Base-by-base conservation (phyloP, 2,329 filamentous ascomycete species). In the Cadophora sp. region DNA sequence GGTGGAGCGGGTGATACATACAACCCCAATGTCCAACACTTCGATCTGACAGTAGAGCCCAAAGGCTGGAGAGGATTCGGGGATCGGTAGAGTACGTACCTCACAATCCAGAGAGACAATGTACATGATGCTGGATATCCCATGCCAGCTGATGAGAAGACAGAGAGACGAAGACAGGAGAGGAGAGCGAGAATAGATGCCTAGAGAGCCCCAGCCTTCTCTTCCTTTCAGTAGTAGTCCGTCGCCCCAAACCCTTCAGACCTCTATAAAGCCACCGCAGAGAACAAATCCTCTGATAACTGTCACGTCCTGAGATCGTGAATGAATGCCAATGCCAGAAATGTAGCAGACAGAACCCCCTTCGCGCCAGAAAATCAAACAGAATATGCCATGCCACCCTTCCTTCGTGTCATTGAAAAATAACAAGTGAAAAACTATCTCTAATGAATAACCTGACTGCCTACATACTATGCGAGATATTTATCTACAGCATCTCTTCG, bases 401-500 rank as follows among this genome's bases (percentile, higher is more conserved):
- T 51, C 60, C 43, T 65, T 60, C 61, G 65, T 68, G 64, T 26
- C 26, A 58, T 59, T 27, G 50, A 55, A 34, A n/a, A 69, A 68
- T 53, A 51, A 53, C 62, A 73, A 67, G 68, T 66, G 67, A 37
- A 55, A 65, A 73, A 60, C 68, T 69, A 71, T 70, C 67, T 69
- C 65, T 65, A 73, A 55, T 60, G 26, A 69, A 68, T 64, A 71
- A 71, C 64, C 67, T 71, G 69, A 31, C 65, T 73, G 64, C 64
- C 69, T 75, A 74, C 67, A 64, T 71, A 72, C 58, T 70, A 71
- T 70, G 64, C 60, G 46, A 58, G 56, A 60, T 67, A 62, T 68
- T 34, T 74, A 77, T 77, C 65, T 77, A 78, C 74, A 77, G 69
- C 76, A 78, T 78, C 66, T 78, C 76, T 64, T 77, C 76, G 61